A percentile compares a stretch with the other conserved stretches of the same genome.
phyloP scores from a whole-genome alignment of 495 filamentous ascomycete species.

The Talaromyces ruber region DNA sequence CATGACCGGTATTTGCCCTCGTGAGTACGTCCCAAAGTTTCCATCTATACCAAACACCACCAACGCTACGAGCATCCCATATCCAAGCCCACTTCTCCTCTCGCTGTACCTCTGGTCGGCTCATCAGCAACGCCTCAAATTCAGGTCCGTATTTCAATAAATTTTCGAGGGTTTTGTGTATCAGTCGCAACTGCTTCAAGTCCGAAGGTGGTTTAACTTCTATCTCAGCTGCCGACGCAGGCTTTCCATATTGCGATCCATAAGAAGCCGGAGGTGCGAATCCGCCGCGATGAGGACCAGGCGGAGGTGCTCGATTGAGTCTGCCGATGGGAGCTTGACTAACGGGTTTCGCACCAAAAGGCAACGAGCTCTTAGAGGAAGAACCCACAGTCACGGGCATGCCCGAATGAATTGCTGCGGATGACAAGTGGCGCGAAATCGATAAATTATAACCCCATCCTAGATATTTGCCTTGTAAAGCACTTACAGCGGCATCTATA shows the following conservation, averaged over 20 bases:
- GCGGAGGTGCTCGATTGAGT: constrained; percentile 48
- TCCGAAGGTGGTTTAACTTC: constrained; percentile 69
- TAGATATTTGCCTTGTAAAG: constrained; percentile 77
- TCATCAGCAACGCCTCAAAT: constrained; percentile 92
- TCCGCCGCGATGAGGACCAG: constrained; percentile 54
- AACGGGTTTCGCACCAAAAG: constrained; percentile 80
- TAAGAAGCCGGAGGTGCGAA: constrained; percentile 80
- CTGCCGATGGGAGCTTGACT: constrained; percentile 30
- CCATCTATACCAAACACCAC: constrained; percentile 85
- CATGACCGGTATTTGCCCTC: constrained; percentile 15
- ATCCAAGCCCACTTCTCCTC: constrained; percentile 92
- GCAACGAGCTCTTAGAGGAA: constrained; percentile 50
- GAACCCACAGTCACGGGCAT: constrained; percentile 39
- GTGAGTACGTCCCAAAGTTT: constrained; percentile 79
- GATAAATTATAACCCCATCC: constrained; percentile 80
- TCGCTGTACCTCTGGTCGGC: constrained; percentile 62
- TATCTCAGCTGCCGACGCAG: constrained; percentile 50
- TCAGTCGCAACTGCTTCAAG: constrained; percentile 69
- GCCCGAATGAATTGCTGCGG: constrained; percentile 56
- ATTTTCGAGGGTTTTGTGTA: constrained; percentile 79
- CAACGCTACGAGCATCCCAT: constrained; percentile 75
- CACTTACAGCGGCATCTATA: constrained; percentile 71
- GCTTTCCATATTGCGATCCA: constrained; percentile 30
- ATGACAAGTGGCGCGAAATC: constrained; percentile 76
- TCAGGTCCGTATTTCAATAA: constrained; percentile 73